A percentile compares a stretch with the other conserved stretches of the same genome.
These are phyloP conservation scores for Maudiozyma turicensis DNA, from an alignment of 805 yeast genomes.

Conservation along the genomic window DNA sequence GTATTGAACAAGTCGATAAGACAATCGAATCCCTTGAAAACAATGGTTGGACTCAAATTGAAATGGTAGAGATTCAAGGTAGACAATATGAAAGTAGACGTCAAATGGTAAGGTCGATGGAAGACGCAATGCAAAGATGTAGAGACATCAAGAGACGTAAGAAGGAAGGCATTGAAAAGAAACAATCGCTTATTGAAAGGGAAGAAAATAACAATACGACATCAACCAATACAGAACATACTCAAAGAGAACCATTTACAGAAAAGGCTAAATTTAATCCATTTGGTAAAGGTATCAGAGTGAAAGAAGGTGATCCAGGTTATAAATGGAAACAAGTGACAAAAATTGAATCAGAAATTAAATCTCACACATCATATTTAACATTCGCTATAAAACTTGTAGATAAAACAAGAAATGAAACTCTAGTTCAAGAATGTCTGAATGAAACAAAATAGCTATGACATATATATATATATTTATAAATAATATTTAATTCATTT, in stretches of 20 bases:
- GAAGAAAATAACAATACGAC: slow-evolving; percentile 19
- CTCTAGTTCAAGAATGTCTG: not conserved
- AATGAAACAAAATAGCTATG: not conserved
- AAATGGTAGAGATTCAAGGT: slow-evolving; percentile 86
- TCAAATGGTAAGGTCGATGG: slow-evolving; percentile 72
- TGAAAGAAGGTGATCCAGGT: slow-evolving; percentile 76
- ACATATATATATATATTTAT: not conserved
- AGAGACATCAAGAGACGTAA: slow-evolving; percentile 71
- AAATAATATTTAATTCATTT: not conserved
- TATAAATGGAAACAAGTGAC: slow-evolving; percentile 82
- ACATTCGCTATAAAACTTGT: slow-evolving; percentile 66
- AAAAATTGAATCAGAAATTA: slow-evolving; percentile 72
- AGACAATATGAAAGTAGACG: slow-evolving; percentile 83
- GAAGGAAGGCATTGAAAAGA: slow-evolving; percentile 51
- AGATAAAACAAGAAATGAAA: slow-evolving; percentile 15
- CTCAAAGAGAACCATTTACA: slow-evolving; percentile 20
- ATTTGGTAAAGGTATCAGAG: slow-evolving; percentile 80
- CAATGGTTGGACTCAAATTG: slow-evolving; percentile 76
- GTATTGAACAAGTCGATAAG: slow-evolving; percentile 91
- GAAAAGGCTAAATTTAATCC: slow-evolving; percentile 66
- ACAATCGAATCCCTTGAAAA: slow-evolving; percentile 67
- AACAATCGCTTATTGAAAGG: slow-evolving; percentile 30
- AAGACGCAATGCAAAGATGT: slow-evolving; percentile 71
- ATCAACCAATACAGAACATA: slow-evolving; percentile 8
- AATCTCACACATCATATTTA: slow-evolving; percentile 87